phyloP scores from a whole-genome alignment of 179 eudicot species.

The Spergularia azorica region DNA sequence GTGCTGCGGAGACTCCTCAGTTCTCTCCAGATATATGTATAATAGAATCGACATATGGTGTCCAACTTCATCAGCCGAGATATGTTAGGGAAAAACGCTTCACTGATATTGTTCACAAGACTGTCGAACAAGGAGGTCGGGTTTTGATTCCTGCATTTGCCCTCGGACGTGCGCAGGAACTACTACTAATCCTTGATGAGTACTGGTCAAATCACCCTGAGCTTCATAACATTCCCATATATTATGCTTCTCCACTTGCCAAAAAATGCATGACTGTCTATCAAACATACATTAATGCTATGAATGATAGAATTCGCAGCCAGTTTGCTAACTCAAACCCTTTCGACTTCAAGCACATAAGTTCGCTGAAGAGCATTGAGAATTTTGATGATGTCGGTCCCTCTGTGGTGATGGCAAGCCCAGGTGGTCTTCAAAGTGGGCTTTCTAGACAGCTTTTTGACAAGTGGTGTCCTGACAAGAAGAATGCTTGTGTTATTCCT shows the following conservation, averaged over 20 bases:
- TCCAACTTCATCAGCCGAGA: conserved; percentile 87
- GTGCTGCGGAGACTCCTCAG: conserved; percentile 87
- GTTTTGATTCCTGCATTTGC: conserved; percentile 95
- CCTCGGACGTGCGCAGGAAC: conserved; percentile 96
- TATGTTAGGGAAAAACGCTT: conserved; percentile 81
- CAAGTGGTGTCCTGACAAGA: conserved; percentile 91
- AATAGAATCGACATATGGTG: conserved; percentile 93
- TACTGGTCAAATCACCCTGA: conserved; percentile 96
- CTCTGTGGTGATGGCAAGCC: conserved; percentile 94
- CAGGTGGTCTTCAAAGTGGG: conserved; percentile 91
- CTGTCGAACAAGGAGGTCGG: conserved; percentile 87
- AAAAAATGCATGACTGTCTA: conserved; percentile 93
- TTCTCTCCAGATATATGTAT: conserved; percentile 94
- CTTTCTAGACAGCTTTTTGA: conserved; percentile 90
- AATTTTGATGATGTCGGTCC: conserved; percentile 82
- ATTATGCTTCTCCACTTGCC: conserved; percentile 96
- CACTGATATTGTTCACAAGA: conserved; percentile 83
- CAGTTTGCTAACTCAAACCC: conserved; percentile 88
- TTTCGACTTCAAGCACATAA: conserved; percentile 86
- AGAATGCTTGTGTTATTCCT: conserved; percentile 86
- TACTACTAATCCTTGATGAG: conserved; percentile 86
- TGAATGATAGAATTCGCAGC: conserved; percentile 87
- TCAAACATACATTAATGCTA: conserved; percentile 89
- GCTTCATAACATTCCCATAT: conserved; percentile 80
- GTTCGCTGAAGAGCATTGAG: conserved; percentile 74